Percentiles rank a stretch among this genome's conserved stretches.
Evolutionary conservation across 1,284 basidiomycete species (phyloP).

Genomic region (Heterobasidion occidentale): DNA sequence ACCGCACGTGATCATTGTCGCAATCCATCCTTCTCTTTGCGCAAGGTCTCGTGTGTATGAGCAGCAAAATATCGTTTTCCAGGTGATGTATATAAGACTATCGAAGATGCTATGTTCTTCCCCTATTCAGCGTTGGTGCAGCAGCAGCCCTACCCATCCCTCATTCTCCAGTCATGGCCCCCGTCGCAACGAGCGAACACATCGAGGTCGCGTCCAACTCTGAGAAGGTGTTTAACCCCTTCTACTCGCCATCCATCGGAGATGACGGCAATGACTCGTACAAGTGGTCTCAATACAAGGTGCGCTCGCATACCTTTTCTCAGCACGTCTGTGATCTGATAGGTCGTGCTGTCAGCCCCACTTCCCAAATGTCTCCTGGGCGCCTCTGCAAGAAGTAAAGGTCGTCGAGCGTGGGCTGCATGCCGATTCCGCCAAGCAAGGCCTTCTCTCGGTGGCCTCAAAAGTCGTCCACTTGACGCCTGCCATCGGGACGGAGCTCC

Average conservation of each 20-base stretch:
- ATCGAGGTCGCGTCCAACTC: conserved; percentile 1
- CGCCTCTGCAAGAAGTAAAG: conserved; percentile 48
- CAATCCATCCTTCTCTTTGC: conserved; percentile 11
- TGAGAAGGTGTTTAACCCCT: conserved; percentile 44
- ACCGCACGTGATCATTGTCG: conserved; percentile 10
- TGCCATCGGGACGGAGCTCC: conserved; percentile 56
- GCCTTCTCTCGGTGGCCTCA: conserved; percentile 43
- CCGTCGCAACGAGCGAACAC: conserved; percentile 30
- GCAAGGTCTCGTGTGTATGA: conserved; percentile 6
- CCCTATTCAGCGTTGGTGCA: not conserved
- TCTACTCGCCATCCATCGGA: conserved; percentile 53
- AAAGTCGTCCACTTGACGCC: conserved; percentile 58
- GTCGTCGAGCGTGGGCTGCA: conserved; percentile 57
- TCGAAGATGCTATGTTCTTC: not conserved
- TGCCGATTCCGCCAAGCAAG: conserved; percentile 55
- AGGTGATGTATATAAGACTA: too few relatives aligned
- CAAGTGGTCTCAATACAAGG: conserved; percentile 55
- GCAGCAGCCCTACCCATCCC: not conserved
- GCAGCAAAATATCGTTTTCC: not conserved
- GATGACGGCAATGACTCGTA: conserved; percentile 46
- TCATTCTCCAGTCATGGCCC: conserved; percentile 31
- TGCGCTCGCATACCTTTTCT: conserved; percentile 16
- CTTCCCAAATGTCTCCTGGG: conserved; percentile 59
- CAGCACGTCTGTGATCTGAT: not conserved
- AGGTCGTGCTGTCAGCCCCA: conserved; percentile 35